Evolutionary conservation across 2,329 filamentous ascomycete genomes (phyloP), one percentile per base, ranked within the genome.

Genomic region (Pseudogymnoascus sp.): DNA sequence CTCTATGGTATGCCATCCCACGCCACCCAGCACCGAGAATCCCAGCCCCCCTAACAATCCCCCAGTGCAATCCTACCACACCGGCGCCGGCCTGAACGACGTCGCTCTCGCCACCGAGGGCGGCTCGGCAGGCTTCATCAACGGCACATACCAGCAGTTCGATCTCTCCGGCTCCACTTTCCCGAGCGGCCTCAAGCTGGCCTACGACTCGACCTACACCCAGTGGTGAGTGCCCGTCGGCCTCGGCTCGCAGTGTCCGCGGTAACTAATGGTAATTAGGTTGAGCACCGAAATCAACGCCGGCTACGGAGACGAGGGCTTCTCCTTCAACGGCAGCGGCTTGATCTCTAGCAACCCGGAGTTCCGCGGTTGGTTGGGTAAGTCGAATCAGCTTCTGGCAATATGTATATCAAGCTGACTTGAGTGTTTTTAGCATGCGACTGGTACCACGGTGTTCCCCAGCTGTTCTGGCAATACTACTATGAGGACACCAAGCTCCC

Each of bases 381-480:
- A 5, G 60, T 63, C 9, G 13, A 58, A 7, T 3, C 1, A 7
- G 25, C 12, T 9, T 13, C 12, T 1, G 6, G 9, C 15, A 3
- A 9, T 3, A 31, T 45, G 10, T 29, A 21, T 35, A 4, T n/a
- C 4, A 37, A 2, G 37, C 37, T 59, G 13, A 60, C 35, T 21
- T 6, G n/a, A n/a, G 3, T 63, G 15, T 12, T 63, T 59, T 39
- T 48, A 68, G 67, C 60, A 2, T 68, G 66, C 27, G 66, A 67
- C 31, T 67, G 67, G 65, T 61, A 59, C 33, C 67, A 67, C 25
- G 67, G 61, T 25, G 39, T 62, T 21, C 63, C 66, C 4, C 67
- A 68, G 61, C 64, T 68, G n/a, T 68, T 68, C 61, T 68, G 64
- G 66, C 61, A 60, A 13, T 58, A 63, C 27, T 21, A 35, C 40